Evolutionary conservation across 768 basidiomycete genomes (phyloP), one percentile per base, ranked within the genome.

Genomic region (Phylloporus sp.): DNA sequence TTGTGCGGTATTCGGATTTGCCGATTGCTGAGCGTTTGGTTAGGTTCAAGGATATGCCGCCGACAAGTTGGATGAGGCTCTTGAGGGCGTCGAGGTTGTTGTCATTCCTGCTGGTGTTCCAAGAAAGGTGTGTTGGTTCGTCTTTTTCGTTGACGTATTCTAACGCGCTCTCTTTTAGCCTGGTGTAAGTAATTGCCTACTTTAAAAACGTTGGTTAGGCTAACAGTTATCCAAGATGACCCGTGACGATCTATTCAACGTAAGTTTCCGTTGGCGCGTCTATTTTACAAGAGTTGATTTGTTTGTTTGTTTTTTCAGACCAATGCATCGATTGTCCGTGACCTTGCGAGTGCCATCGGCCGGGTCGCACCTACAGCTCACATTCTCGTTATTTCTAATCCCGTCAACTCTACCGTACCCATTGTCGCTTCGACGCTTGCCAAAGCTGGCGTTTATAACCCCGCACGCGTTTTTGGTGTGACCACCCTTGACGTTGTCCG

Each of bases 51-150:
- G 90, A 42, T 92, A 82, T 59, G 75, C 86, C 54, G 84, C 88
- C 39, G 88, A 91, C 71, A 81, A 92, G 65, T 80, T 97, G 59
- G 89, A 92, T 67, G 77, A 81, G 59, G 93, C 96, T 17, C 80
- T 99, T 50, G 82, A 90, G 50, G 94, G 86, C 53, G 86, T 80
- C 49, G 77, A 97, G 69, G 88, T 98, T 53, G 84, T 98, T 56
- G 88, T 98, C 54, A 96, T 98, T 65, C 96, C 96, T 49, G 96
- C 96, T 71, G 96, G 96, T 80, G 95, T 99, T 52, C 96, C 96
- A 55, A 79, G 96, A 67, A 99, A 99, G 82, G 92, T 93, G 63
- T 60, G 69, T 59, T 21, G 26, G 36, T 17, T 41, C 21, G 27
- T 20, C 29, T 37, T 36, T n/a, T 31, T 38, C 39, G 13, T 18